A percentile compares a stretch with the other conserved stretches of the same genome.
These are phyloP conservation scores for Biscogniauxia sp. DNA, from an alignment of 2,329 filamentous ascomycete genomes.

Conservation along the genomic window DNA sequence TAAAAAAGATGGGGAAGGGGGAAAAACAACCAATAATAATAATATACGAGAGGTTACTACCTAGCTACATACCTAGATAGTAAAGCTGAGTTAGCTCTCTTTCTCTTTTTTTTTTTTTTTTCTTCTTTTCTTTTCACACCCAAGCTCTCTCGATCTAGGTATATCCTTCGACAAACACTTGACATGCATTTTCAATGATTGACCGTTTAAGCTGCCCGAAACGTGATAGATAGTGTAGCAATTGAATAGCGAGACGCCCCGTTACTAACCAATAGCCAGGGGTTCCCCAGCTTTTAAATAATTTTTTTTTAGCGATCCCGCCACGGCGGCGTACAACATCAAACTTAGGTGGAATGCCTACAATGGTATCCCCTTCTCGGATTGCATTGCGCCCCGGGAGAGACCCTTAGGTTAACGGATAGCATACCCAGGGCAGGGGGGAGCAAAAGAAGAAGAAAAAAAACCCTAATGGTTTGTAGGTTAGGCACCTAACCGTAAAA, in stretches of 20 bases:
- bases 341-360: slow-evolving; percentile 1
- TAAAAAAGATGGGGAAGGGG: no score
- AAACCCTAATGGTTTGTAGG: neutral
- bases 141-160: no score
- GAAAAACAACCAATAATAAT: no score
- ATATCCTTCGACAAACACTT: no score
- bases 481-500: neutral
- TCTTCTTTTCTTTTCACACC: no score
- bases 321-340: slow-evolving; percentile 9
- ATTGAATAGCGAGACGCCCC: slow-evolving; percentile 5
- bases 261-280: slow-evolving; percentile 7
- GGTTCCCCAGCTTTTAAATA: slow-evolving; percentile 27
- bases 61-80: no score
- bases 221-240: slow-evolving; percentile 1
- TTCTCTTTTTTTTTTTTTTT: no score
- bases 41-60: no score
- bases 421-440: no score
- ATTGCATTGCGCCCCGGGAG: slow-evolving; percentile 2
- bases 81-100: no score
- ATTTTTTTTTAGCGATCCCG: slow-evolving; percentile 2
- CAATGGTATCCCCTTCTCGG: neutral
- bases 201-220: neutral
- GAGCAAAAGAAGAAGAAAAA: neutral
- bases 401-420: neutral
- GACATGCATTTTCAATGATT: no score